Conservation (phyloP, 805 yeast genomes). For the Candida sanyiensis region DNA sequence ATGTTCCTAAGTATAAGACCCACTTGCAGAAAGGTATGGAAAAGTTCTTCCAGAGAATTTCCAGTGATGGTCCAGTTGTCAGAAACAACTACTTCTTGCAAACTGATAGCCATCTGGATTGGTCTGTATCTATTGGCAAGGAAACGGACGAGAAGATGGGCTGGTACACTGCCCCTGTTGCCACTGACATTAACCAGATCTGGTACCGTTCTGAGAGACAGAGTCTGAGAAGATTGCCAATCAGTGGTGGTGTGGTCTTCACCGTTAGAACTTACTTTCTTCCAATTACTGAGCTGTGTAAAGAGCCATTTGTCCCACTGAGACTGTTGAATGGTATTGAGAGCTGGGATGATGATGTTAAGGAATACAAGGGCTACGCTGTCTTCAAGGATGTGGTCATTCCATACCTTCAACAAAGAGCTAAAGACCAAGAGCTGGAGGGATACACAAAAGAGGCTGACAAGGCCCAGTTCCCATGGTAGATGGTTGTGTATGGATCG, state of each 20-base stretch:
- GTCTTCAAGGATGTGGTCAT: constrained; percentile 47
- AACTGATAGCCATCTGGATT: constrained; percentile 54
- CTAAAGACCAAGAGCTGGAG: constrained; percentile 28
- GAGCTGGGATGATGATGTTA: constrained; percentile 57
- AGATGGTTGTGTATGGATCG: constrained; percentile 25
- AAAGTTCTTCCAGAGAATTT: constrained; percentile 51
- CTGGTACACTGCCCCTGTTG: constrained; percentile 56
- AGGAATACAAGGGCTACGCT: constrained; percentile 52
- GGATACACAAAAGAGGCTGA: constrained; percentile 22
- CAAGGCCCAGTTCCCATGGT: constrained; percentile 15
- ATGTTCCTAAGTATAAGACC: constrained; percentile 59
- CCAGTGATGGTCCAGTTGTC: constrained; percentile 58
- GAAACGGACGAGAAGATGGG: constrained; percentile 49
- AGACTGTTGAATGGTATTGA: constrained; percentile 52
- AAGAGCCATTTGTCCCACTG: constrained; percentile 58
- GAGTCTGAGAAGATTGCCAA: constrained; percentile 54
- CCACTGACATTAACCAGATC: constrained; percentile 39
- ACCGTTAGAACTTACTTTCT: constrained; percentile 60
- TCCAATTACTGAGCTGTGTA: constrained; percentile 46
- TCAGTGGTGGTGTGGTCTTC: constrained; percentile 51
- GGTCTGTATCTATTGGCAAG: constrained; percentile 61
- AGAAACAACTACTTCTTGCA: constrained; percentile 63
- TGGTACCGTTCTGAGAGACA: constrained; percentile 63
- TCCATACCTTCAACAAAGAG: constrained; percentile 47
- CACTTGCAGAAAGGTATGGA: constrained; percentile 61